Base-by-base conservation (phyloP, 805 yeast genomes). In the Schwanniomyces pseudopolymorphus region DNA sequence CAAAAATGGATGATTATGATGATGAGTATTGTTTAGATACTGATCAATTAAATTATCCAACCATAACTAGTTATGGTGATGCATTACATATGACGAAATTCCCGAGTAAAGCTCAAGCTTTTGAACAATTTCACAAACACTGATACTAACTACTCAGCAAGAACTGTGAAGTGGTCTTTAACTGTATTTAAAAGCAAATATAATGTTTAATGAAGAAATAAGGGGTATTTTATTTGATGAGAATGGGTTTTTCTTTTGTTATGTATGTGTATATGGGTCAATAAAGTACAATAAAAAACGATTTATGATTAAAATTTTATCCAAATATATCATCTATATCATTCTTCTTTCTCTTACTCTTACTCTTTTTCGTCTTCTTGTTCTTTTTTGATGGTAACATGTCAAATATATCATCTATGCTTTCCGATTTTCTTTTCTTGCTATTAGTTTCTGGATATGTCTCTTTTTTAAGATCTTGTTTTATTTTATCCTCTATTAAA, bases 271-370 rank as follows among this genome's bases (percentile, higher is more conserved):
- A 9, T 24, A 24, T n/a, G 41, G 33, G 41, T 24, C 10, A 10
- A 17, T 22, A 38, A 22, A 38, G 5, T 39, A 19, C 21, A 39
- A 37, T 37, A 37, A 37, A 33, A 6, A n/a, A n/a, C n/a, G 19
- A 17, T 10, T 36, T 14, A 31, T 21, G 24, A 36, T 19, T 19
- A 20, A 19, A 20, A 19, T 11, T 14, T 47, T 45, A 81, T 1
- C 89, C 89, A 65, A 87, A 87, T 13, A 88, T 87, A 55, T 81
- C 87, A 63, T 87, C 94, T 45, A 88, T 88, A 9, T 83, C 84
- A 39, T 76, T 75, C 49, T 68, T 77, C 43, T 66, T 63, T 59
- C 74, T 80, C 59, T n/a, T n/a, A n/a, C n/a, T n/a, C 59, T 73
- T 75, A 48, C 75, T 75, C 59, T 73, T 74, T 56, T 26, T 26